Percentiles rank a stretch among this genome's conserved stretches.
These are phyloP conservation scores for Debaryomyces castellii DNA, from an alignment of 805 yeast species.

Conservation along the genomic window DNA sequence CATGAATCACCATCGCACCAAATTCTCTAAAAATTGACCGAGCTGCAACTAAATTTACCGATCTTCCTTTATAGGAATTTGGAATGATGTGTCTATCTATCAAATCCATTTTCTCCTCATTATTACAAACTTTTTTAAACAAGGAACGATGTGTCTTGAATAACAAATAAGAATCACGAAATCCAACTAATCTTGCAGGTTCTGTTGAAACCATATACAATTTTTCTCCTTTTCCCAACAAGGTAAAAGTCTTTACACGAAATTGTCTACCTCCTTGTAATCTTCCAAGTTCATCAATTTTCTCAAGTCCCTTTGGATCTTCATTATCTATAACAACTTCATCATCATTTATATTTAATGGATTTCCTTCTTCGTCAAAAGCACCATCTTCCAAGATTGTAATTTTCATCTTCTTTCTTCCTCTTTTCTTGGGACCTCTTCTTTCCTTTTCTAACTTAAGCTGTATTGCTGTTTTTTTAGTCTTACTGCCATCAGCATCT, in stretches of 20 bases:
- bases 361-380: constrained; percentile 68
- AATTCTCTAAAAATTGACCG: constrained; percentile 86
- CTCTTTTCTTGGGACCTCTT: constrained; percentile 39
- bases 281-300: constrained; percentile 67
- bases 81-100: constrained; percentile 82
- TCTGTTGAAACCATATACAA: constrained; percentile 91
- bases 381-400: constrained; percentile 39
- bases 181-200: constrained; percentile 93
- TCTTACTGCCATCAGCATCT: constrained; percentile 15
- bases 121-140: constrained; percentile 69
- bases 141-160: constrained; percentile 83
- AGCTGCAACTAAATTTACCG: constrained; percentile 88
- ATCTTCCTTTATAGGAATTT: constrained; percentile 84
- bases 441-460: constrained; percentile 8
- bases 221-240: constrained; percentile 64
- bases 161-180: constrained; percentile 84
- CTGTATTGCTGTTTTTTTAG: constrained; percentile 6
- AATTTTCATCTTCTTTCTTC: constrained; percentile 42
- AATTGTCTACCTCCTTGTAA: constrained; percentile 72
- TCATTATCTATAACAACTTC: constrained; percentile 70
- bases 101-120: constrained; percentile 78
- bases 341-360: constrained; percentile 63
- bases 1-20: constrained; percentile 79
- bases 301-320: constrained; percentile 76
- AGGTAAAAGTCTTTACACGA: constrained; percentile 67